These are phyloP conservation scores for Colletotrichum noveboracense DNA, from an alignment of 2,329 filamentous ascomycete genomes.

Conservation along the genomic window DNA sequence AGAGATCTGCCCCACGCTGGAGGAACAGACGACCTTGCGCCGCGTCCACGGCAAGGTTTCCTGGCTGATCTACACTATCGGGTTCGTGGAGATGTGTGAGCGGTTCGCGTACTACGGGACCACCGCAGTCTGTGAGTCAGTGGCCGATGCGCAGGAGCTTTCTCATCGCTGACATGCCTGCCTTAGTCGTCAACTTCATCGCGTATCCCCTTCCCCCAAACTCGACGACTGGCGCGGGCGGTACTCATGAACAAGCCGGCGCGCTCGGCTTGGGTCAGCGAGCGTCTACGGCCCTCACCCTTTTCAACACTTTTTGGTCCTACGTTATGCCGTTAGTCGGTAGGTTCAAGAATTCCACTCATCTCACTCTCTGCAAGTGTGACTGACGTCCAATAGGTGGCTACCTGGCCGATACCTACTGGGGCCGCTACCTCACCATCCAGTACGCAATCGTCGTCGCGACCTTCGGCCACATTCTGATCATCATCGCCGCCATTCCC, in stretches of 20 bases:
- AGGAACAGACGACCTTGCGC: constrained; percentile 56
- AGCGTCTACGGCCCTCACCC: constrained; percentile 15
- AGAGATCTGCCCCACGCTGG: constrained; percentile 55
- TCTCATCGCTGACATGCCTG: constrained; percentile 33
- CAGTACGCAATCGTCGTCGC: constrained; percentile 70
- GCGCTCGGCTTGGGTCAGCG: constrained; percentile 25
- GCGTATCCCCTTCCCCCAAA: constrained; percentile 62
- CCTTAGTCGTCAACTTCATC: constrained; percentile 60
- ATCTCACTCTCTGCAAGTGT: too few relatives aligned
- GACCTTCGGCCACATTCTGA: constrained; percentile 71
- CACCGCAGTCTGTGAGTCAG: constrained; percentile 59
- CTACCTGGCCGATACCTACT: constrained; percentile 69
- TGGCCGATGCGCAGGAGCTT: constrained; percentile 28
- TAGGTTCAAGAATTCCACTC: too few relatives aligned
- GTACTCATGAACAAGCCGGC: constrained; percentile 25
- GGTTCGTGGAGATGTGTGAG: constrained; percentile 69
- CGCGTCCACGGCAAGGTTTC: constrained; percentile 60
- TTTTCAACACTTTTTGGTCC: constrained; percentile 23
- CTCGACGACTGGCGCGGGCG: constrained; percentile 49
- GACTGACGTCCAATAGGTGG: constrained; percentile 38
- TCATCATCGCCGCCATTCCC: constrained; percentile 62
- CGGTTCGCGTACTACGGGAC: constrained; percentile 71
- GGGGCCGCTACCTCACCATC: constrained; percentile 75
- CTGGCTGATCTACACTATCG: constrained; percentile 62
- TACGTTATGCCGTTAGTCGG: constrained; percentile 30